Conservation (phyloP, 331 rosid genomes). For the Pyrus hybrid region DNA sequence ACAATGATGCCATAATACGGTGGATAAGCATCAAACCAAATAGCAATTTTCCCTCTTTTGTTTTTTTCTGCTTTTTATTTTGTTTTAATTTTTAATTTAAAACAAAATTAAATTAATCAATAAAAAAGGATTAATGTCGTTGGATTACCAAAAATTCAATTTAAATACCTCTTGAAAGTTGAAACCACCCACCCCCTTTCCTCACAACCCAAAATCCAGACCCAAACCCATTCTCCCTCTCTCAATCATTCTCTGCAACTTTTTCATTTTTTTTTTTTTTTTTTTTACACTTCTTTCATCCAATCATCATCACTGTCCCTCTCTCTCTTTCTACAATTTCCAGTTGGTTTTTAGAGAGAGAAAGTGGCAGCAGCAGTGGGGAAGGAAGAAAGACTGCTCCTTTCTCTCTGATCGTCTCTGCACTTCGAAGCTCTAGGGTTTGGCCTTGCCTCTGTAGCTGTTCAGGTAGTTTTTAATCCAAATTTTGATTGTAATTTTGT, state of each 20-base stretch:
- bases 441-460: neutral
- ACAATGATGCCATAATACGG: neutral
- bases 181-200: conserved; percentile 16
- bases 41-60: neutral
- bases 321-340: conserved; percentile 27
- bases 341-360: conserved; percentile 14
- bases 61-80: neutral
- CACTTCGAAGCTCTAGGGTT: conserved; percentile 8
- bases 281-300: conserved; percentile 25
- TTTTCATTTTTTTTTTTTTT: neutral
- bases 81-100: too few relatives aligned
- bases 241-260: conserved; percentile 61
- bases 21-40: neutral
- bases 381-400: neutral
- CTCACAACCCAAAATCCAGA: neutral
- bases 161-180: conserved; percentile 55
- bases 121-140: neutral
- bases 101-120: neutral
- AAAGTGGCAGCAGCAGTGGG: conserved; percentile 4
- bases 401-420: conserved; percentile 7
- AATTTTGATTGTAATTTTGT: neutral
- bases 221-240: conserved; percentile 20
- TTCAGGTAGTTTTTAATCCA: neutral
- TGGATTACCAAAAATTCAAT: conserved; percentile 41
- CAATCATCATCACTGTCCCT: conserved; percentile 47